Evolutionary conservation across 1,284 basidiomycete genomes (phyloP), one percentile per base, ranked within the genome.

Genomic region (Ceratobasidium sp.): DNA sequence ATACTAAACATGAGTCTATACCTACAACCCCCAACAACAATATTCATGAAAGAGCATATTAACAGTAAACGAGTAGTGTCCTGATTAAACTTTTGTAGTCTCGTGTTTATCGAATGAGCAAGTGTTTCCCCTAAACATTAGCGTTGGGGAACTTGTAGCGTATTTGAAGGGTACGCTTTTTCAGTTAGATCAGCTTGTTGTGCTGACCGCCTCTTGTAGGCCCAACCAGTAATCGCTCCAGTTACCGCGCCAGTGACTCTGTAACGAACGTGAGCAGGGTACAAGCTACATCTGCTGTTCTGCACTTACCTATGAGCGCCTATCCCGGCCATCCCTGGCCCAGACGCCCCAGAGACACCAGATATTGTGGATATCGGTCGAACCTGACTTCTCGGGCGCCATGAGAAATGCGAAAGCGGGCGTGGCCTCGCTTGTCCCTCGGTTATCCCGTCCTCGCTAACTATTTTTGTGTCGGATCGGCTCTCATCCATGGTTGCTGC

Each of bases 241-340:
- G 50, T 52, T 28, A 52, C 50, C 12, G 50, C 50, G 9, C 62
- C 62, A 23, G 32, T 53, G n/a, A 36, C 34, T 18, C 62, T 67
- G 62, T 10, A 32, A 1, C 48, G 3, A 12, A n/a, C n/a, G n/a
- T 32, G 28, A 28, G 28, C 21, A 34, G n/a, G 34, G n/a, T n/a
- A 58, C 3, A 1, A 9, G 30, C 32, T 39, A 10, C n/a, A 1
- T 30, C 34, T n/a, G 14, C 36, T 39, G 14, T 6, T 39, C 36
- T 6, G 10, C 4, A 30, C 48, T 39, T 16, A 67, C 62, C 48
- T 67, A 53, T 67, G 62, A 4, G 62, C 62, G 23, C 62, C 62
- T 23, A 67, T 34, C 5, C 62, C 62, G 21, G 62, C 62, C 34
- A 67, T 67, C 30, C 62, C 62, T 5, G 62, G 62, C 6, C 62